Base-by-base conservation (phyloP, 495 filamentous ascomycete species). In the Aspergillus heteromorphus region DNA sequence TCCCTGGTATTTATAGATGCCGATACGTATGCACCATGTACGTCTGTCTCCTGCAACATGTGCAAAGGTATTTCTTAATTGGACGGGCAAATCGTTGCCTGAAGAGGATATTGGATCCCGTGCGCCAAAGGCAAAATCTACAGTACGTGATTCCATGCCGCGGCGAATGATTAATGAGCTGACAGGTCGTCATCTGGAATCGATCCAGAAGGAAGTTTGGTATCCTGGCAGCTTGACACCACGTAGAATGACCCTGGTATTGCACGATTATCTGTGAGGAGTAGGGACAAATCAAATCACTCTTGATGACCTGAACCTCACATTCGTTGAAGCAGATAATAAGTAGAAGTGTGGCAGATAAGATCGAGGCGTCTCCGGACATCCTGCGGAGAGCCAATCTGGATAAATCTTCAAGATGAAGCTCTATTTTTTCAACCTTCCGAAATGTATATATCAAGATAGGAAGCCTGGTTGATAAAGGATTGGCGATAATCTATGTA, bases 91-190 rank as follows among this genome's bases (percentile, higher is more conserved):
- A 66, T 62, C 40, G 59, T 70, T 75, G 65, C 72, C 72, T 56
- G 61, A 70, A 67, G 41, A 27, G 63, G 70, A 62, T 71, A 75
- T 70, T 48, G 25, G 58, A 61, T 75, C 72, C 72, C 66, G 65
- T 41, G 36, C 29, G 17, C 21, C 34, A 38, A 4, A 14, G n/a
- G 13, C 5, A 13, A 13, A 38, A n/a, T 14, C 5, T n/a, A n/a
- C n/a, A n/a, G n/a, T 38, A 38, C n/a, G 34, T 13, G 34, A 38
- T 4, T 4, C 34, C 13, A 5, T n/a, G 34, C 13, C 13, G n/a
- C n/a, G 34, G 34, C 34, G 34, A 38, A 38, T 38, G 34, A n/a
- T 38, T 4, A 13, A 38, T 27, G 34, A n/a, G 34, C 5, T 4
- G 34, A 38, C 34, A 38, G n/a, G 34, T 38, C 34, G 34, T 38